These are phyloP conservation scores for Dactylellina haptotyla DNA, from an alignment of 2,329 filamentous ascomycete genomes.

Conservation along the genomic window DNA sequence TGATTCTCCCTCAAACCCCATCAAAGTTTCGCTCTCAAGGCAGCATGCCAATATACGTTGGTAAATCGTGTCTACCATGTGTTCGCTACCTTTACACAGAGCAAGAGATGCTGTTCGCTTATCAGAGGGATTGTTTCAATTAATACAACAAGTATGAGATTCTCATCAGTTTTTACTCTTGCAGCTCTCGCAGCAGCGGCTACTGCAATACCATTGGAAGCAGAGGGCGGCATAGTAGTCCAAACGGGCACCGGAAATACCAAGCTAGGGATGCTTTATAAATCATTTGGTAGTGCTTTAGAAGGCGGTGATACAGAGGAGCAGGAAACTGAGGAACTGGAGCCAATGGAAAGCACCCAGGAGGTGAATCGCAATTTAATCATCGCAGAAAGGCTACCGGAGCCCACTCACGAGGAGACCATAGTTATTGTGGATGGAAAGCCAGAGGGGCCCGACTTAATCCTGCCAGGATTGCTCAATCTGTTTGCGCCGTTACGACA, in stretches of 20 bases:
- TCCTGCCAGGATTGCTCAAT: constrained; percentile 26
- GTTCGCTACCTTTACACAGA: no score
- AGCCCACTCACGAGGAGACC: constrained; percentile 13
- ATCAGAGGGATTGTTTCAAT: not conserved
- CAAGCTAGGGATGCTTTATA: constrained; percentile 42
- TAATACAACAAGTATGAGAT: constrained; percentile 28
- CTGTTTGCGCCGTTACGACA: constrained; percentile 22
- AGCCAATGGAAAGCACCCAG: not conserved
- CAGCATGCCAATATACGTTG: no score
- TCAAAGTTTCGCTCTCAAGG: no score
- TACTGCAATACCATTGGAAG: constrained; percentile 33
- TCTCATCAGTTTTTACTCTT: not conserved
- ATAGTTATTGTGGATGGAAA: constrained; percentile 25
- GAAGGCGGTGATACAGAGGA: no score
- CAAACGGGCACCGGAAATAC: constrained; percentile 44
- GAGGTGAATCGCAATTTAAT: not conserved
- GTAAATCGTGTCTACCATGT: no score
- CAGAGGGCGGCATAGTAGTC: constrained; percentile 39
- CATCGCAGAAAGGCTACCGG: constrained; percentile 9
- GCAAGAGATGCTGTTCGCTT: no score
- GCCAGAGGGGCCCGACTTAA: constrained; percentile 11
- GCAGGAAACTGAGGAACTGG: not conserved
- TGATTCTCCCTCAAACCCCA: no score
- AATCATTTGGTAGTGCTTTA: constrained; percentile 25
- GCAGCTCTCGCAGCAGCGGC: constrained; percentile 1